Evolutionary conservation across 768 basidiomycete species (phyloP), one percentile per base, ranked within the genome.

Genomic region (Tephrocybe sp.): DNA sequence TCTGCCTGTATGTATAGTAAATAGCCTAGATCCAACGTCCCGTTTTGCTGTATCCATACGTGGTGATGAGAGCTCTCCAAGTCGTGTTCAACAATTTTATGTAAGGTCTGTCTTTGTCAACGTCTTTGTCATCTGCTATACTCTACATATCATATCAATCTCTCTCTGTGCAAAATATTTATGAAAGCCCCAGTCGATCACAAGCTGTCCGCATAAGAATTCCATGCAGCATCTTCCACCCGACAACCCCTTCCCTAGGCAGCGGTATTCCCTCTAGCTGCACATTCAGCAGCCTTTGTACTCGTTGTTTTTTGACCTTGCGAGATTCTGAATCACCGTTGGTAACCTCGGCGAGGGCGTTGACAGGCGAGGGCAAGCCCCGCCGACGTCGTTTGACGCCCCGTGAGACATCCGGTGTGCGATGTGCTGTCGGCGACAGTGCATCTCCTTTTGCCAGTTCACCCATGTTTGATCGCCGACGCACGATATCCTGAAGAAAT

Each of bases 121-220:
- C 63, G 59, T 72, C 69, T 72, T 71, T 71, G 71, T 72, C 69
- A 70, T 69, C 68, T 56, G 39, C 12, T 45, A 51, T 49, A 47
- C 31, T 32, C 30, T 36, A 51, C 32, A 47, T 47, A 17, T 34
- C 45, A 46, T 42, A 33, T 26, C 30, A 10, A 36, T n/a, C n/a
- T n/a, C n/a, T n/a, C n/a, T n/a, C n/a, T n/a, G 35, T 26, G 26
- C 26, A 26, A 26, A 26, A 26, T 26, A 26, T 26, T 26, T 7
- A 26, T 26, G 26, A 3, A 26, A 26, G 26, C 16, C 3, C 35
- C 2, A 7, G 13, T 12, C 46, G 46, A 22, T 53, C 47, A 26
- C 35, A 10, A 39, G 34, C 38, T 12, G 48, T 51, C 10, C 34
- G 31, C 9, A 48, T 45, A 20, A 56, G 23, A n/a, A 59, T 59